phyloP scores from a whole-genome alignment of 2,329 filamentous ascomycete species.

The Trichoderma sp. region DNA sequence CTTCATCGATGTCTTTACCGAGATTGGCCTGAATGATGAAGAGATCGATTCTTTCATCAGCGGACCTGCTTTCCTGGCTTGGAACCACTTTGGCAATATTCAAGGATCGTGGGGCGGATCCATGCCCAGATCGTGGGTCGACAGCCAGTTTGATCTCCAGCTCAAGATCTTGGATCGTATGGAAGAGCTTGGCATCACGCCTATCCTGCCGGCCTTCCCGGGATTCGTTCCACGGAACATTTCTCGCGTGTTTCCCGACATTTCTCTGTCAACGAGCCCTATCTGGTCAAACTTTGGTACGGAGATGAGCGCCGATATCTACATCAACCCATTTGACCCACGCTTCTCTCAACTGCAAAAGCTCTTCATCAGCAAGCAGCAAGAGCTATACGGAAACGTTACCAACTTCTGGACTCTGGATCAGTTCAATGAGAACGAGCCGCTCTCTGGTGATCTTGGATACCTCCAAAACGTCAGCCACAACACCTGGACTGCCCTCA shows the following conservation, averaged over 20 bases:
- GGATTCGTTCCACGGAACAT: slow-evolving; percentile 46
- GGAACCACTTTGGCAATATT: slow-evolving; percentile 53
- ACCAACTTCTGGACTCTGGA: slow-evolving; percentile 48
- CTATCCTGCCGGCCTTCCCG: slow-evolving; percentile 48
- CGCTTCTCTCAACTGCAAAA: slow-evolving; percentile 42
- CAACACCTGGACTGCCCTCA: slow-evolving; percentile 46
- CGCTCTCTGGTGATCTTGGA: slow-evolving; percentile 42
- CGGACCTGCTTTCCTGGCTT: slow-evolving; percentile 49
- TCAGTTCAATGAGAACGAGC: slow-evolving; percentile 52
- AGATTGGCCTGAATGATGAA: slow-evolving; percentile 41
- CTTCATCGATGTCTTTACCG: slow-evolving; percentile 44
- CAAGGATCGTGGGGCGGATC: slow-evolving; percentile 47
- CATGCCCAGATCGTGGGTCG: slow-evolving; percentile 44
- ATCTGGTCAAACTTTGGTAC: slow-evolving; percentile 41
- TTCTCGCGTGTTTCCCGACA: slow-evolving; percentile 39
- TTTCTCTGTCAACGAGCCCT: slow-evolving; percentile 42
- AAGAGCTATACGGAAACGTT: slow-evolving; percentile 44
- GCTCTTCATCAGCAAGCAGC: slow-evolving; percentile 45
- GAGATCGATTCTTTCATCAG: slow-evolving; percentile 46
- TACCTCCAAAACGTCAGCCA: slow-evolving; percentile 41
- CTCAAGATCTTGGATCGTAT: slow-evolving; percentile 47
- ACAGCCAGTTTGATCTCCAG: slow-evolving; percentile 45
- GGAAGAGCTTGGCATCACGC: slow-evolving; percentile 51
- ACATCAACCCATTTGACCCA: slow-evolving; percentile 45
- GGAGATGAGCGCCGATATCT: slow-evolving; percentile 44